These are phyloP conservation scores for Mortierella hygrophila DNA, from an alignment of 192 early-diverging fungal species.

Conservation along the genomic window DNA sequence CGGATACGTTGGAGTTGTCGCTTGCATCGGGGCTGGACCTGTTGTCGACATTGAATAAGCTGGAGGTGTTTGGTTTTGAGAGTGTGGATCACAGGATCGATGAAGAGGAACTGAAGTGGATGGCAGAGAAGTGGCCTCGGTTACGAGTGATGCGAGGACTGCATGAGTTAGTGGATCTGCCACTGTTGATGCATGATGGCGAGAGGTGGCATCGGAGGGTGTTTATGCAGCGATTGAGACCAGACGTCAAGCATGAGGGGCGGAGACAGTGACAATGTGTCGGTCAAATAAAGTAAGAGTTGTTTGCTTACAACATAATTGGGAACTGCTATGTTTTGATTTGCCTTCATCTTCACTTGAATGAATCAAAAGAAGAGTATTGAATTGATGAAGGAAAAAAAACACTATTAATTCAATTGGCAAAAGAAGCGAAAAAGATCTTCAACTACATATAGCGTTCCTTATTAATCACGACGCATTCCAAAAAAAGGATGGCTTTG, in stretches of 20 bases:
- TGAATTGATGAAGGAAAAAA: too few species aligned
- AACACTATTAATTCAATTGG: too few species aligned
- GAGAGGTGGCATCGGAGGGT: neutral
- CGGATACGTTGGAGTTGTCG: neutral
- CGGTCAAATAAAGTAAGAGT: too few species aligned
- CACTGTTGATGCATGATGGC: neutral
- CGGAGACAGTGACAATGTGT: too few species aligned
- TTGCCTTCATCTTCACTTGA: too few species aligned
- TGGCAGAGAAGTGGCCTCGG: neutral
- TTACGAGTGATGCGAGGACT: neutral
- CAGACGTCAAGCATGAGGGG: neutral
- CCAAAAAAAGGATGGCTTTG: too few species aligned
- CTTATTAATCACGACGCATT: too few species aligned
- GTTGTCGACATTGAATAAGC: neutral
- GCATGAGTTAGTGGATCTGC: neutral
- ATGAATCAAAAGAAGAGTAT: too few species aligned
- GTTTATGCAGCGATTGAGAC: neutral
- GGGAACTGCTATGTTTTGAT: too few species aligned
- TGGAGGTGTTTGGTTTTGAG: constrained; percentile 1
- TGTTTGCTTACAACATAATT: too few species aligned
- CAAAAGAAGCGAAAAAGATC: too few species aligned
- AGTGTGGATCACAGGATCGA: neutral
- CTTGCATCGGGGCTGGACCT: neutral
- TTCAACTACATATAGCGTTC: too few species aligned
- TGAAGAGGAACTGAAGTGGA: neutral